phyloP scores from a whole-genome alignment of 1,284 basidiomycete species.

The Cutaneotrichosporon cavernicola region DNA sequence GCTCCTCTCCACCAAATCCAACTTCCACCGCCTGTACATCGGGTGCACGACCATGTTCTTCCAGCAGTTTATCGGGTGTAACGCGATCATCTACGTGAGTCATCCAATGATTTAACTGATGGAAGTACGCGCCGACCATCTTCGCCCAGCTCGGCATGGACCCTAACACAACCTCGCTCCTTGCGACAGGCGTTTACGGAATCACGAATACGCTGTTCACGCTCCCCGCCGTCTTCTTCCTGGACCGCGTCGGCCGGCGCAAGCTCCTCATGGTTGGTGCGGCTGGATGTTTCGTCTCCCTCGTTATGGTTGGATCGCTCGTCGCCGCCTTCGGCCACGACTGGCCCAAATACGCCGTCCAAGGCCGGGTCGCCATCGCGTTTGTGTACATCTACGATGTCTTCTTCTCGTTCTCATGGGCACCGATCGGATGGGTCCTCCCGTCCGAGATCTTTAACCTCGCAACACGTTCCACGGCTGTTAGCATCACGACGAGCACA shows the following conservation, averaged over 20 bases:
- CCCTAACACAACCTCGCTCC: conserved; percentile 35
- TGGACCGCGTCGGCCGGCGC: conserved; percentile 44
- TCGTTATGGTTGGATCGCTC: conserved; percentile 61
- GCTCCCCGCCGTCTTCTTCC: conserved; percentile 39
- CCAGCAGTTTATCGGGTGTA: conserved; percentile 29
- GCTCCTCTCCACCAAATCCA: conserved; percentile 19
- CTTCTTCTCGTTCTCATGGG: conserved; percentile 32
- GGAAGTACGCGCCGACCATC: conserved; percentile 26
- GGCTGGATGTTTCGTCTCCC: conserved; percentile 47
- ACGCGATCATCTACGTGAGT: conserved; percentile 20
- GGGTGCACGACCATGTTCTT: conserved; percentile 23
- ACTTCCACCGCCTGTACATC: conserved; percentile 24
- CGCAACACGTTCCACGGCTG: conserved; percentile 21
- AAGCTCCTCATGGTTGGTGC: conserved; percentile 35
- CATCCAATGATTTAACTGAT: not conserved
- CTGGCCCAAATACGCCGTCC: conserved; percentile 22
- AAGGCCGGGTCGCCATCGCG: conserved; percentile 30
- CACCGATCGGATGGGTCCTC: conserved; percentile 32
- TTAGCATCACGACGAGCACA: conserved; percentile 22
- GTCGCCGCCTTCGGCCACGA: conserved; percentile 30
- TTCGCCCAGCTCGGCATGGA: conserved; percentile 38
- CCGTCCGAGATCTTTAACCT: conserved; percentile 31
- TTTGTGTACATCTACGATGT: conserved; percentile 29
- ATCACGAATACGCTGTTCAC: conserved; percentile 44
- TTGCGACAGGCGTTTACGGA: conserved; percentile 48